Evolutionary conservation across 169 alveolate species (phyloP).

Genomic region (Prorocentrum cordatum): DNA sequence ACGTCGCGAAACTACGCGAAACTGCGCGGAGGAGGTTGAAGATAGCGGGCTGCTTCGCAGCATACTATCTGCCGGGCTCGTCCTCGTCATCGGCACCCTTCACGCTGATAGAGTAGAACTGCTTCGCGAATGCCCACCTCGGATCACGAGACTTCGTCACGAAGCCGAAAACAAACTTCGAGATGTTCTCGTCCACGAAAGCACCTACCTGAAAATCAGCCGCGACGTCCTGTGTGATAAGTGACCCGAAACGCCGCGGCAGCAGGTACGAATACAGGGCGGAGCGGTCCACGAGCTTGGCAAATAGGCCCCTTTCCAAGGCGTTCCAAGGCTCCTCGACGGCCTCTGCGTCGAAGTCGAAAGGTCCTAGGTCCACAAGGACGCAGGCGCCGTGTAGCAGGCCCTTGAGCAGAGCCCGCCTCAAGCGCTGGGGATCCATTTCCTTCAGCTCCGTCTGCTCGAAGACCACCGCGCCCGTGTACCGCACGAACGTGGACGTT

Average conservation of each 20-base stretch:
- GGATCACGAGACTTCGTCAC: constrained; percentile 44
- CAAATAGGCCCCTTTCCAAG: constrained; percentile 37
- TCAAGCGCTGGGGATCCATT: constrained; percentile 35
- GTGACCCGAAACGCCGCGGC: constrained; percentile 33
- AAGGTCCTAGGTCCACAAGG: constrained; percentile 22
- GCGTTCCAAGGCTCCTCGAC: neutral
- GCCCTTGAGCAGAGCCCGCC: constrained; percentile 24
- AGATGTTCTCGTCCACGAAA: neutral
- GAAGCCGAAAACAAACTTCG: constrained; percentile 22
- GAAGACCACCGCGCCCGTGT: constrained; percentile 32
- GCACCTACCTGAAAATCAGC: constrained; percentile 17
- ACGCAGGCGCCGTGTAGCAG: constrained; percentile 22
- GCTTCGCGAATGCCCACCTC: constrained; percentile 36
- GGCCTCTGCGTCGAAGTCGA: neutral
- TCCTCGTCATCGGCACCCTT: constrained; percentile 12
- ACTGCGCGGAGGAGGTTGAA: no score
- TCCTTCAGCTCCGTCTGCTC: neutral
- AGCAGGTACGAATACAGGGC: constrained; percentile 33
- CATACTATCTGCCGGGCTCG: no score
- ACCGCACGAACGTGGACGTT: constrained; percentile 43
- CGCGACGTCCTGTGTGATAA: constrained; percentile 34
- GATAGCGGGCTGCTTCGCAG: no score
- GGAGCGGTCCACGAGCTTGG: constrained; percentile 45
- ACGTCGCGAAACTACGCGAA: no score
- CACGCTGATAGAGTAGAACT: constrained; percentile 47